phyloP scores from a whole-genome alignment of 192 early-diverging fungal species.

The Backusella australiensis region DNA sequence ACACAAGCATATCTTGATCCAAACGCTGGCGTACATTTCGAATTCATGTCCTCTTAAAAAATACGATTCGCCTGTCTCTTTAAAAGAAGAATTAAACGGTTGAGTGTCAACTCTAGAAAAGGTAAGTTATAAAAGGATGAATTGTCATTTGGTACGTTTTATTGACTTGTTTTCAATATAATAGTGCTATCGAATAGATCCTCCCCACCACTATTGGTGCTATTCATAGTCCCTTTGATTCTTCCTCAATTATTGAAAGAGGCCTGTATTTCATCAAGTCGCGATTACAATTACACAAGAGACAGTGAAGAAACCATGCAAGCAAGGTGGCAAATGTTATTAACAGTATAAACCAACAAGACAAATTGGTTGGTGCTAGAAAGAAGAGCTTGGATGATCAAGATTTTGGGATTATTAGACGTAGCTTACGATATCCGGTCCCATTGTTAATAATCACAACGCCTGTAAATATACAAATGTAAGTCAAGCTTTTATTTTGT shows the following conservation, averaged over 20 bases:
- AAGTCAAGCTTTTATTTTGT: background rate
- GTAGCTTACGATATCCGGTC: slow-evolving; percentile 18
- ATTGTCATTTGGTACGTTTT: no score
- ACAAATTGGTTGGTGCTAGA: background rate
- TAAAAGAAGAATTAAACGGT: background rate
- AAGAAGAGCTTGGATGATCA: background rate
- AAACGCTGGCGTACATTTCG: background rate
- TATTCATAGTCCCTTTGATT: slow-evolving; percentile 12
- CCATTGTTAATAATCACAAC: slow-evolving; percentile 1
- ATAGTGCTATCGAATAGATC: background rate
- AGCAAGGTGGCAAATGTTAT: no score
- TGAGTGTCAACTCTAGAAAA: background rate
- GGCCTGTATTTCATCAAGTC: background rate
- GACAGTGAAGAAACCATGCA: background rate
- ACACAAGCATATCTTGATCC: background rate
- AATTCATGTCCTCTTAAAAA: background rate
- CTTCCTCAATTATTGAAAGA: background rate
- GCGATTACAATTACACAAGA: background rate
- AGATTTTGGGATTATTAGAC: slow-evolving; percentile 8
- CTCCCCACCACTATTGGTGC: background rate
- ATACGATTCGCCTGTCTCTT: slow-evolving; percentile 4
- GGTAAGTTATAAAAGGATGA: background rate
- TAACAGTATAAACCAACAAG: background rate
- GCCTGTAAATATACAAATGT: slow-evolving; percentile 21
- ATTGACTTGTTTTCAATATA: background rate